Evolutionary conservation across 2,329 filamentous ascomycete genomes (phyloP).

Genomic region (Zarea fungicola): DNA sequence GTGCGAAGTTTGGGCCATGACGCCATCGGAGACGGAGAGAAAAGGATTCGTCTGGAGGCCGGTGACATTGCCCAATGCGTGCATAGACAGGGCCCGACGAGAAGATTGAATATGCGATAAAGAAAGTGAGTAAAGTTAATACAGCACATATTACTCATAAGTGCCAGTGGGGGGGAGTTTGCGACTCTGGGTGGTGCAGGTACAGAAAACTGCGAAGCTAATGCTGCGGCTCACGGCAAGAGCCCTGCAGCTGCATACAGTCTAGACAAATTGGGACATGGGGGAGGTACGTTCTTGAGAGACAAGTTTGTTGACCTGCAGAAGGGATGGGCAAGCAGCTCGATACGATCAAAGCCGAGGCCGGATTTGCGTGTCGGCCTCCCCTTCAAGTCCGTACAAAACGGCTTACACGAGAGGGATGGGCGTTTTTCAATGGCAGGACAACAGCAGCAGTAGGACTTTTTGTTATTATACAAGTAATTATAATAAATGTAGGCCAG

Average conservation of each 20-base stretch:
- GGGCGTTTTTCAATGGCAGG: too few relatives aligned
- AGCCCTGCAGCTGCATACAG: background rate
- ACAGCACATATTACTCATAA: constrained; percentile 6
- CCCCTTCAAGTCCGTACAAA: background rate
- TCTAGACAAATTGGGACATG: constrained; percentile 9
- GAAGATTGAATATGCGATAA: background rate
- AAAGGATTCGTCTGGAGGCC: background rate
- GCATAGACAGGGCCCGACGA: background rate
- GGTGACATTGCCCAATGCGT: constrained; percentile 1
- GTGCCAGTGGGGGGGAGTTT: constrained; percentile 1
- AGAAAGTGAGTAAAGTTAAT: background rate
- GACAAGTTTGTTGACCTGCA: background rate
- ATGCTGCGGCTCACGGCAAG: constrained; percentile 11
- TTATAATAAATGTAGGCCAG: too few relatives aligned
- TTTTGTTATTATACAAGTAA: too few relatives aligned
- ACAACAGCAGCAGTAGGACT: too few relatives aligned
- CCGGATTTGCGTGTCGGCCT: constrained; percentile 9
- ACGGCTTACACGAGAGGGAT: too few relatives aligned
- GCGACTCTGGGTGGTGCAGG: constrained; percentile 10
- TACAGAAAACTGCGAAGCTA: constrained; percentile 1
- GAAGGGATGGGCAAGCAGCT: background rate
- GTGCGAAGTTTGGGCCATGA: background rate
- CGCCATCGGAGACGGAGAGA: constrained; percentile 3
- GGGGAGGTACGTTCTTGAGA: background rate
- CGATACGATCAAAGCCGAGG: constrained; percentile 8